These are phyloP conservation scores for Colletotrichum agaves DNA, from an alignment of 2,329 filamentous ascomycete genomes.

Conservation along the genomic window DNA sequence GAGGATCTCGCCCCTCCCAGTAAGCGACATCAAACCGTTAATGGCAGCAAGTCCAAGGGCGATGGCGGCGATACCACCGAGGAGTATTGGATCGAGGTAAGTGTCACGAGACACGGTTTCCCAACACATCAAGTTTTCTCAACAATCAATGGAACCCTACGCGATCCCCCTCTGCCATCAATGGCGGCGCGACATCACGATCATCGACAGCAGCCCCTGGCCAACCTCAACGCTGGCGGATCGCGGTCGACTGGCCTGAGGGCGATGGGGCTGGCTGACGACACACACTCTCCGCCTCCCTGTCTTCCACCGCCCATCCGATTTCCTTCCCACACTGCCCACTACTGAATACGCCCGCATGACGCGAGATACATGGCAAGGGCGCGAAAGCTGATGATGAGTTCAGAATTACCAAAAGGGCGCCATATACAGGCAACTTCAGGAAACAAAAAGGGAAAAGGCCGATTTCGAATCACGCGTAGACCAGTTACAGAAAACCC, in stretches of 20 bases:
- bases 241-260: slow-evolving; percentile 35
- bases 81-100: slow-evolving; percentile 73
- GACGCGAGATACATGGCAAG: slow-evolving; percentile 33
- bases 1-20: slow-evolving; percentile 89
- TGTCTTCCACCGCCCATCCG: slow-evolving; percentile 28
- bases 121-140: slow-evolving; percentile 38
- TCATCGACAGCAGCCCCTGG: slow-evolving; percentile 32
- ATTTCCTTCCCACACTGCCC: slow-evolving; percentile 13
- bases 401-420: slow-evolving; percentile 80
- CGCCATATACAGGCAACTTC: slow-evolving; percentile 96
- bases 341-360: slow-evolving; percentile 13
- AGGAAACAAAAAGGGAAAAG: slow-evolving; percentile 95
- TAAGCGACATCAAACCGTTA: slow-evolving; percentile 86
- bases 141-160: slow-evolving; percentile 38
- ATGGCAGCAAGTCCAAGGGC: slow-evolving; percentile 73
- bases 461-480: slow-evolving; percentile 82
- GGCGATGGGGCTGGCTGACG: slow-evolving; percentile 34
- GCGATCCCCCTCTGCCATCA: slow-evolving; percentile 33
- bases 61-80: slow-evolving; percentile 67
- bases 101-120: slow-evolving; percentile 56
- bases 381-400: slow-evolving; percentile 33
- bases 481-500: slow-evolving; percentile 81
- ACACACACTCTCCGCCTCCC: slow-evolving; percentile 21
- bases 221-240: slow-evolving; percentile 34
- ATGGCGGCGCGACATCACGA: slow-evolving; percentile 35